Evolutionary conservation across 352 stramenopile species (phyloP), one percentile per base, ranked within the genome.

Genomic region (Globisporangium acanthophoron): DNA sequence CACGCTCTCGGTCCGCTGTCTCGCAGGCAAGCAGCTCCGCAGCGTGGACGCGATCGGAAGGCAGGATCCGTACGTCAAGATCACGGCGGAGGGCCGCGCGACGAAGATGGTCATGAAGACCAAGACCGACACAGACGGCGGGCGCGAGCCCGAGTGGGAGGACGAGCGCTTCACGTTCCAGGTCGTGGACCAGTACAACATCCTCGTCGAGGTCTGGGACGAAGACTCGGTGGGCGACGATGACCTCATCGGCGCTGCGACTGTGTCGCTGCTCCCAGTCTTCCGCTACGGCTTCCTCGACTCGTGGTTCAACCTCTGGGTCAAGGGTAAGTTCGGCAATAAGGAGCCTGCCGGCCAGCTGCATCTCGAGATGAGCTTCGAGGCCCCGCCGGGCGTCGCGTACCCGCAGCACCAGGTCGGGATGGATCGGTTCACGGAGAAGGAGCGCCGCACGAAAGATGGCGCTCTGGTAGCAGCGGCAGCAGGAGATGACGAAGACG

Each of bases 101-200:
- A 83, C 73, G n/a, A 85, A 90, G 64, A 77, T 74, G n/a, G 59
- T 87, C 16, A 75, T 71, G 52, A 87, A 90, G 58, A 97, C 89
- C 40, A 89, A 93, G 62, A 93, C 87, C 1, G 86, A 96, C 64
- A 88, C 81, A 18, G 88, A 97, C 61, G 84, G 83, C 39, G 85
- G 88, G 1, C 74, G 71, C 13, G 85, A 92, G 21, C 88, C 86
- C 18, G 66, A 91, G 61, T 98, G 92, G 92, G 76, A 80, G 20
- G 70, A 92, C 54, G 74, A 97, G 54, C 41, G 60, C 12, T 87
- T 97, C 48, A 48, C 40, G n/a, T 92, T 98, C 56, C 76, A 96
- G 39, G 71, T 98, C 47, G 94, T 98, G 4, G 93, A 98, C 60
- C 90, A 98, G 63, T 96, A 92, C 67, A 91, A 85, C 52, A 73